These are phyloP conservation scores for Inga leiocalycina DNA, from an alignment of 306 rosid species.

Conservation along the genomic window DNA sequence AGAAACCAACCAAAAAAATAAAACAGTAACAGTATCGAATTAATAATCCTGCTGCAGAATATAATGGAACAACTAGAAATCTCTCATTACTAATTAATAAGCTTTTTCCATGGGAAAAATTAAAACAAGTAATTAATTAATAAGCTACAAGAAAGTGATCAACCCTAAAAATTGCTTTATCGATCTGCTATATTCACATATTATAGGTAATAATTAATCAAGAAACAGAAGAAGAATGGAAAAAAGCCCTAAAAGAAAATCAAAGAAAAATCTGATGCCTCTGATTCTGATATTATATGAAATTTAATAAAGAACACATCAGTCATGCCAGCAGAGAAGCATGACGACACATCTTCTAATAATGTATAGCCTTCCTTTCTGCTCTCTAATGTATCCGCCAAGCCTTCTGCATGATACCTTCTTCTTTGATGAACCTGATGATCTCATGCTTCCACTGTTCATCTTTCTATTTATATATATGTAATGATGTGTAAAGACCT, in stretches of 20 bases:
- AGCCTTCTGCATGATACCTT: conserved; percentile 64
- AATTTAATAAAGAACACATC: background rate
- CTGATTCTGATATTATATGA: background rate
- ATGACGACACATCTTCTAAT: conserved; percentile 83
- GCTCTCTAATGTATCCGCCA: conserved; percentile 74
- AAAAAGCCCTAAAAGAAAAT: background rate
- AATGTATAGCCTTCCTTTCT: conserved; percentile 84
- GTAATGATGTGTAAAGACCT: background rate
- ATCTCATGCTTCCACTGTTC: conserved; percentile 37
- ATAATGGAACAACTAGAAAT: conserved; percentile 7
- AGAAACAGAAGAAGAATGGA: background rate
- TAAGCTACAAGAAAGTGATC: conserved; percentile 3
- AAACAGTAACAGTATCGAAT: background rate
- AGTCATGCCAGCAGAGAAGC: conserved; percentile 95
- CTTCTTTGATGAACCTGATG: conserved; percentile 48
- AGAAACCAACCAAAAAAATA: background rate
- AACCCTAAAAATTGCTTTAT: conserved; percentile 10
- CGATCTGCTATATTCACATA: background rate
- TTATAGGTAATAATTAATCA: background rate
- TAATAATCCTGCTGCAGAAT: background rate
- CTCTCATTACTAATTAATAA: conserved; percentile 9
- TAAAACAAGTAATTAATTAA: conserved; percentile 23
- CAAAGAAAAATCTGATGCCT: background rate
- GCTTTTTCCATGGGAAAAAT: conserved; percentile 29
- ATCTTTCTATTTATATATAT: conserved; percentile 18